Percentiles rank a stretch among this genome's conserved stretches.
Evolutionary conservation across 257 asterid genomes (phyloP).

Genomic region (Capsicum baccatum): DNA sequence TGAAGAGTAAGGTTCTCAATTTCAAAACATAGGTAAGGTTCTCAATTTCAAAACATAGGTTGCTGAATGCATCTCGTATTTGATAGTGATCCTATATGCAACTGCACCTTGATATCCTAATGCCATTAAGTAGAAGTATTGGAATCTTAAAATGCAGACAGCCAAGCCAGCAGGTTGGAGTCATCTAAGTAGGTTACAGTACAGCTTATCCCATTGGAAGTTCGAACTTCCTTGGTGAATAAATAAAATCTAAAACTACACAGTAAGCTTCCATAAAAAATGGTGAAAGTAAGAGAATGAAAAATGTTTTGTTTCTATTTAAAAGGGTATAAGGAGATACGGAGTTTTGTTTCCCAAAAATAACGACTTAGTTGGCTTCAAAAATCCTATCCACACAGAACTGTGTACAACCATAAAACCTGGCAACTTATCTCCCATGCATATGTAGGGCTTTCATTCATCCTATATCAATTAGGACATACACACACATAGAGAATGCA

Average conservation of each 20-base stretch:
- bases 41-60: not conserved
- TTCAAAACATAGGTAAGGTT: not conserved
- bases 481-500: not conserved
- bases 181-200: not conserved
- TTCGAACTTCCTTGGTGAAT: not conserved
- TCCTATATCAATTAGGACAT: not conserved
- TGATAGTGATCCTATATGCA: not conserved
- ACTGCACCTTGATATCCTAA: not conserved
- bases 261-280: not conserved
- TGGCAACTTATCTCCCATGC: not conserved
- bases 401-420: not conserved
- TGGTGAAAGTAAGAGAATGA: not conserved
- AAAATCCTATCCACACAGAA: not conserved
- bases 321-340: not conserved
- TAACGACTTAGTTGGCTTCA: not conserved
- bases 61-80: not conserved
- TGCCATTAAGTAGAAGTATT: not conserved
- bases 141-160: constrained; percentile 15
- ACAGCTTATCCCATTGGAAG: not conserved
- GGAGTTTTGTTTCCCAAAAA: not conserved
- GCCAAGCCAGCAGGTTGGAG: not conserved
- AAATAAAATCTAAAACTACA: not conserved
- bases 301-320: not conserved
- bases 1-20: not conserved
- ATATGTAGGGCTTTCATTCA: not conserved